Percentiles rank a stretch among this genome's conserved stretches.
These are phyloP conservation scores for Coemansia erecta DNA, from an alignment of 192 early-diverging fungal species.

Conservation along the genomic window DNA sequence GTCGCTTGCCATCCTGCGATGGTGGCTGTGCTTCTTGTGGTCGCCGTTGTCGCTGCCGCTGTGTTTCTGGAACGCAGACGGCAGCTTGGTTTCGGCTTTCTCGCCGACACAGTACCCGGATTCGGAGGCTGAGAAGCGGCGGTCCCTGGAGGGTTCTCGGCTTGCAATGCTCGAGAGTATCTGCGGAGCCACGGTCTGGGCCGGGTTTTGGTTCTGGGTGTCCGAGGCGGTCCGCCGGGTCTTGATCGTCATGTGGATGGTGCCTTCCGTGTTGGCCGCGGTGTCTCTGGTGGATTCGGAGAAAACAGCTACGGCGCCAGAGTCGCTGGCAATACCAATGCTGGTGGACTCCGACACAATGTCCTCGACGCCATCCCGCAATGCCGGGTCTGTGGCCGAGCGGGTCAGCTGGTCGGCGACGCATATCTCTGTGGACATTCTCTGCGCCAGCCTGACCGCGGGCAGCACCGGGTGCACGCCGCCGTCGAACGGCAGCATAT, in stretches of 20 bases:
- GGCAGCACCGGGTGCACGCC: slow-evolving; percentile 41
- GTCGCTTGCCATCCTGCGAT: no score
- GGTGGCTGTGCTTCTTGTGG: not conserved
- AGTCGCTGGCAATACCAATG: not conserved
- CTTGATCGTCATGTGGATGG: not conserved
- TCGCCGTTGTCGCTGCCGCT: not conserved
- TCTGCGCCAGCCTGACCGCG: slow-evolving; percentile 11
- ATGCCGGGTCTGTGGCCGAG: slow-evolving; percentile 22
- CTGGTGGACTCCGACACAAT: not conserved
- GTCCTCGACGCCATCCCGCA: not conserved
- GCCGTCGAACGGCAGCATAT: slow-evolving; percentile 30
- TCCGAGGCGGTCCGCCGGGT: not conserved
- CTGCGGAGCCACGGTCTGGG: not conserved
- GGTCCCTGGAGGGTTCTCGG: no score
- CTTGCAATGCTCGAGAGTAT: not conserved
- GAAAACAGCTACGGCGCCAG: not conserved
- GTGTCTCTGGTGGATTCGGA: not conserved
- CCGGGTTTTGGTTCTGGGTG: not conserved
- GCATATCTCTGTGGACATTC: slow-evolving; percentile 31
- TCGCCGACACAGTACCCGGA: no score
- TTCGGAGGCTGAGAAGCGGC: no score
- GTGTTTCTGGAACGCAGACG: not conserved
- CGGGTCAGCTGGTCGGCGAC: slow-evolving; percentile 21
- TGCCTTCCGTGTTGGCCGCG: not conserved
- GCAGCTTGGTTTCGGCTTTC: no score